A percentile compares a stretch with the other conserved stretches of the same genome.
These are phyloP conservation scores for Stachybotrys chartarum DNA, from an alignment of 2,329 filamentous ascomycete genomes.

Conservation along the genomic window DNA sequence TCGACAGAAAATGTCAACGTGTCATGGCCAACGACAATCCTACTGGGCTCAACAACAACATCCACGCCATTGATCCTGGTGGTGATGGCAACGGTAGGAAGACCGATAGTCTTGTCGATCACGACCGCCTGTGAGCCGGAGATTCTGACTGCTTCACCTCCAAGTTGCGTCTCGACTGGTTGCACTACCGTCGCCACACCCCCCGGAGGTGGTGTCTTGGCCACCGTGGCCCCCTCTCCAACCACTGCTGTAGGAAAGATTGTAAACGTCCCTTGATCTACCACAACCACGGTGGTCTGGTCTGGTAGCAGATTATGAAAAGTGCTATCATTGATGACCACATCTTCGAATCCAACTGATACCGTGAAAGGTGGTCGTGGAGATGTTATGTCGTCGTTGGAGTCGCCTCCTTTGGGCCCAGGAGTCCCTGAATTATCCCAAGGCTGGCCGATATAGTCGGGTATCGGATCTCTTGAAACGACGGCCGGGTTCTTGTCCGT, in stretches of 20 bases:
- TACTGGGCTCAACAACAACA: slow-evolving; percentile 27
- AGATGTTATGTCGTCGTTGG: not conserved
- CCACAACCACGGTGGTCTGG: slow-evolving; percentile 33
- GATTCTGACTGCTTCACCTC: slow-evolving; percentile 31
- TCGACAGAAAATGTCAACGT: slow-evolving; percentile 24
- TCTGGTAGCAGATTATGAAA: slow-evolving; percentile 29
- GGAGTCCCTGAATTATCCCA: not conserved
- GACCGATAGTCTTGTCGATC: slow-evolving; percentile 33
- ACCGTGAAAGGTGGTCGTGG: slow-evolving; percentile 26
- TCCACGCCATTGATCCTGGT: slow-evolving; percentile 23
- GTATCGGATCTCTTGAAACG: slow-evolving; percentile 27
- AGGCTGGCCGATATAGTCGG: slow-evolving; percentile 26
- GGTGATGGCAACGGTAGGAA: slow-evolving; percentile 28
- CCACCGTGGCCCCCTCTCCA: slow-evolving; percentile 36
- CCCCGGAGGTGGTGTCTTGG: slow-evolving; percentile 27
- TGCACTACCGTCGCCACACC: slow-evolving; percentile 21
- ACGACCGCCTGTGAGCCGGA: slow-evolving; percentile 33
- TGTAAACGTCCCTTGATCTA: slow-evolving; percentile 35
- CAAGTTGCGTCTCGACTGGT: slow-evolving; percentile 30
- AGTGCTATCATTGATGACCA: slow-evolving; percentile 41
- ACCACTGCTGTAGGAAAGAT: slow-evolving; percentile 39
- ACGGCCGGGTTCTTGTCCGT: slow-evolving; percentile 50
- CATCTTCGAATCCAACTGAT: slow-evolving; percentile 33
- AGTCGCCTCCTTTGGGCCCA: too few relatives aligned
- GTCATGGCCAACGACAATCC: slow-evolving; percentile 26